Percentiles rank a stretch among this genome's conserved stretches.
phyloP scores from a whole-genome alignment of 495 filamentous ascomycete genomes.

The Neurospora sp. region DNA sequence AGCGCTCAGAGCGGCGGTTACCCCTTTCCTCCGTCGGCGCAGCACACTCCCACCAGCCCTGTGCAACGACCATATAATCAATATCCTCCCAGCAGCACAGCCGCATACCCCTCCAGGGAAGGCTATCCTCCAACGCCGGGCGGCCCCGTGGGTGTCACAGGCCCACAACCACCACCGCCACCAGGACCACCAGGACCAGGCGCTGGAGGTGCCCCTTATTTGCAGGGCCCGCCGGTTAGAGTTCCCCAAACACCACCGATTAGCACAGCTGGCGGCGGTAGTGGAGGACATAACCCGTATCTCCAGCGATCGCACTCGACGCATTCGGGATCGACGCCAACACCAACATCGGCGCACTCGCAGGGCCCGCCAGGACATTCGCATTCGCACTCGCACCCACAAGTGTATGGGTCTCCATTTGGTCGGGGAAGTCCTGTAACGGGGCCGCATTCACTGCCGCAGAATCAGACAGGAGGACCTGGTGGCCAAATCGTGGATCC shows the following conservation, averaged over 20 bases:
- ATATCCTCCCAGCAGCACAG: slow-evolving; percentile 25
- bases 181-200: background rate
- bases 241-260: slow-evolving; percentile 44
- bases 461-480: background rate
- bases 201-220: slow-evolving; percentile 26
- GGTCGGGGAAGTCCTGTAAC: slow-evolving; percentile 46
- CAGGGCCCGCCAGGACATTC: slow-evolving; percentile 42
- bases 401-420: slow-evolving; percentile 37
- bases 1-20: slow-evolving; percentile 38
- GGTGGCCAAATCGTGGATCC: slow-evolving; percentile 18
- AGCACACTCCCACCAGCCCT: slow-evolving; percentile 43
- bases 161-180: slow-evolving; percentile 12
- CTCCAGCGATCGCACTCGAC: slow-evolving; percentile 36
- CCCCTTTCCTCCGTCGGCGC: slow-evolving; percentile 39
- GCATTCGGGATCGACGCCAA: slow-evolving; percentile 37
- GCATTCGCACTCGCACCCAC: slow-evolving; percentile 35
- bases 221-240: slow-evolving; percentile 26
- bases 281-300: slow-evolving; percentile 19
- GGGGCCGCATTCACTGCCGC: slow-evolving; percentile 25
- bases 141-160: slow-evolving; percentile 31
- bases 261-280: slow-evolving; percentile 36
- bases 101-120: slow-evolving; percentile 33
- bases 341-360: slow-evolving; percentile 44
- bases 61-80: slow-evolving; percentile 32
- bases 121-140: slow-evolving; percentile 34